Evolutionary conservation across 1,284 basidiomycete species (phyloP), one percentile per base, ranked within the genome.

Genomic region (Ustilago xerochloae): DNA sequence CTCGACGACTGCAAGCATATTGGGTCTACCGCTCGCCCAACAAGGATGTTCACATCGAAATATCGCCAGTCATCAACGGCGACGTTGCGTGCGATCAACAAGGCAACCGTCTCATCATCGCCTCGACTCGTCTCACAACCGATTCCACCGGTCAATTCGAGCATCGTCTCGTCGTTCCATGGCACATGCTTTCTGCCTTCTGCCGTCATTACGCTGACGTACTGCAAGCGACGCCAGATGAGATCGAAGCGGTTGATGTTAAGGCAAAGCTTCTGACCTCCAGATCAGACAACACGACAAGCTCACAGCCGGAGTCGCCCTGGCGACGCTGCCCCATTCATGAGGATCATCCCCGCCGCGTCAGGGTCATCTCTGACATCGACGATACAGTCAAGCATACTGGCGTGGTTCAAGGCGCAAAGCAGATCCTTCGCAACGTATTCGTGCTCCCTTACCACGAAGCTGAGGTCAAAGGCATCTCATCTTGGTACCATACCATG

Each of bases 321-420:
- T 75, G 71, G 71, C 54, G 59, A 38, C 71, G 66, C 22, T 60
- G 50, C 20, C 43, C 63, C 33, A 47, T 79, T 16, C 59, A 67
- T 24, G 65, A 73, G 22, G 77, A 77, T 32, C 61, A 56, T 33
- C 6, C 45, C 2, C 65, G 73, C 15, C 39, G 60, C 30, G 67
- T 78, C 13, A 54, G 80, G 93, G 13, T 97, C 56, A 91, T 97
- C 32, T 95, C 93, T 0, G 95, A 98, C 81, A 91, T 98, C 45
- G 95, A 98, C 83, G 95, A 98, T 84, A 98, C 95, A 0, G 88
- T 97, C 69, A 97, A 96, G 51, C 76, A 81, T 49, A 85, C 85
- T 1, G 80, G 84, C 30, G 83, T 86, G 4, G 67, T 84, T 0
- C 78, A 74, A 7, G 84, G 85, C 6, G 79, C 81, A 13, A 80